phyloP scores from a whole-genome alignment of 306 rosid genomes.

The Quercus bicolor region DNA sequence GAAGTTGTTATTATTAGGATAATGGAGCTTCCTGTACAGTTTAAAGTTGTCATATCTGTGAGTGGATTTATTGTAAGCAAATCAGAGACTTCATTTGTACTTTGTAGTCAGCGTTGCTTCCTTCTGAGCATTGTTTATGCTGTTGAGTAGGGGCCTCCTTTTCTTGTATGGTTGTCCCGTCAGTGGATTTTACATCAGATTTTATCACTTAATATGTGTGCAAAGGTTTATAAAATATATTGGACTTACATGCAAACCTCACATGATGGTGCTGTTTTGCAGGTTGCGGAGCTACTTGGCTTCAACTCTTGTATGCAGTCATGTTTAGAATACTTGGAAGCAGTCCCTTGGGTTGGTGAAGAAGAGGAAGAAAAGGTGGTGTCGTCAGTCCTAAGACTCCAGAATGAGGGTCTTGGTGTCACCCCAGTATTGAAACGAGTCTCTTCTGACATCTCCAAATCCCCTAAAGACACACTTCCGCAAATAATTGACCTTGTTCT shows the following conservation, averaged over 20 bases:
- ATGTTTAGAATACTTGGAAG: conserved; percentile 89
- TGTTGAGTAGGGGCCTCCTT: neutral
- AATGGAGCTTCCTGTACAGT: neutral
- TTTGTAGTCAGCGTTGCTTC: neutral
- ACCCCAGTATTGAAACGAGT: conserved; percentile 84
- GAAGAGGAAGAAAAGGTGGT: conserved; percentile 93
- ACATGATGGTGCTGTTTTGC: conserved; percentile 28
- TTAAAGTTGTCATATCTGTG: neutral
- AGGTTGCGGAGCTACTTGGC: conserved; percentile 84
- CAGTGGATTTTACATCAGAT: neutral
- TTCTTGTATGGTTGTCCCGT: neutral
- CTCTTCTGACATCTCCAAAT: conserved; percentile 57
- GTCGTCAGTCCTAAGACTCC: conserved; percentile 67
- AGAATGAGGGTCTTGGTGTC: conserved; percentile 64
- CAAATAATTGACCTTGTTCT: conserved; percentile 82
- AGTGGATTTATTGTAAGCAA: neutral
- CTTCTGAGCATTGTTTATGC: neutral
- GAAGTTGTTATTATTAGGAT: neutral
- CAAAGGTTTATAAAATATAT: neutral
- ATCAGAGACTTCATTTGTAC: neutral
- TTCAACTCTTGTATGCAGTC: conserved; percentile 75
- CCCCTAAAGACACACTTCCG: conserved; percentile 64
- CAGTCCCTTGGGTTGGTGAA: conserved; percentile 94
- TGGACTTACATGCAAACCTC: neutral
- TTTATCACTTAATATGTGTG: neutral